A percentile compares a stretch with the other conserved stretches of the same genome.
Conservation (phyloP, 768 basidiomycete genomes). For the Megacollybia marginata region DNA sequence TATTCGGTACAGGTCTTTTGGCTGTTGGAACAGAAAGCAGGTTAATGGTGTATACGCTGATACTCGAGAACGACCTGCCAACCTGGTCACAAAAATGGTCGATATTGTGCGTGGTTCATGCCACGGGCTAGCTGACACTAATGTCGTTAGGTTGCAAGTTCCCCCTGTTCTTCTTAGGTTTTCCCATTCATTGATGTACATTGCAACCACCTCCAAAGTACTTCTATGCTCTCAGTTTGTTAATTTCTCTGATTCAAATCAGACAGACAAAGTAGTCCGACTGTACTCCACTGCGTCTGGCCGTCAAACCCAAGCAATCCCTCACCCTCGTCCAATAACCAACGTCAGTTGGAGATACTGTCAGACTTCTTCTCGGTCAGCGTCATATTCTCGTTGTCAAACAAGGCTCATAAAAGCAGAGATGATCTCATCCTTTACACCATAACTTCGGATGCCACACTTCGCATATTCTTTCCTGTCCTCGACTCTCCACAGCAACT, state of each 20-base stretch:
- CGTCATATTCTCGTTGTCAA: too few relatives aligned
- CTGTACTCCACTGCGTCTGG: constrained; percentile 71
- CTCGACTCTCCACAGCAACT: constrained; percentile 79
- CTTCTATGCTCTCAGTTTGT: constrained; percentile 9
- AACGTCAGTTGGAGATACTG: constrained; percentile 38
- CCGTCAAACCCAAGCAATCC: constrained; percentile 56
- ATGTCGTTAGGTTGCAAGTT: too few relatives aligned
- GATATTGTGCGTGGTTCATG: constrained; percentile 35
- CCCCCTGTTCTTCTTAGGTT: constrained; percentile 22
- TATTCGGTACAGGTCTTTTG: constrained; percentile 53
- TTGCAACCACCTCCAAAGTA: constrained; percentile 59
- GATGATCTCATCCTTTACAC: constrained; percentile 79
- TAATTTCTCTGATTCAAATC: constrained; percentile 3
- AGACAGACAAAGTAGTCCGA: constrained; percentile 55
- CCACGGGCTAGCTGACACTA: too few relatives aligned
- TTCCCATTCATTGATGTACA: constrained; percentile 72
- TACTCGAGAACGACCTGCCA: constrained; percentile 74
- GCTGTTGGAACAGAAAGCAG: constrained; percentile 56
- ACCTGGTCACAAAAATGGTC: constrained; percentile 82
- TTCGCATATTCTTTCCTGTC: constrained; percentile 84
- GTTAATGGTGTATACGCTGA: constrained; percentile 69
- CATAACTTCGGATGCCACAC: constrained; percentile 71
- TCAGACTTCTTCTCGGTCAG: not conserved
- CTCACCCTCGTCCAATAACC: constrained; percentile 68
- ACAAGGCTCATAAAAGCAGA: constrained; percentile 23